Base-by-base conservation (phyloP, 1,284 basidiomycete species). In the Abortiporus biennis region DNA sequence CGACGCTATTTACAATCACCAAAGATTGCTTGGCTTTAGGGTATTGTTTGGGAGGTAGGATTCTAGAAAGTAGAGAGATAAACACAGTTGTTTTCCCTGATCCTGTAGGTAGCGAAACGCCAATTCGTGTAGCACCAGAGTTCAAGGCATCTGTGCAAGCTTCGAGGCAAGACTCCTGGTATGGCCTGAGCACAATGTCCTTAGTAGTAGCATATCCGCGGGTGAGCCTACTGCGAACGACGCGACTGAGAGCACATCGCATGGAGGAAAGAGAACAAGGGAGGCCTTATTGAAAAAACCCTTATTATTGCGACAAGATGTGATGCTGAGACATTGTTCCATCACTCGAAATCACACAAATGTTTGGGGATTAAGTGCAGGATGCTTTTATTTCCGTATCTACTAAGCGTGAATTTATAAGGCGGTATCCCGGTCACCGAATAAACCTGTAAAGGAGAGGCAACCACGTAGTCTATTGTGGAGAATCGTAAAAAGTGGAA, bases 71-170 rank as follows among this genome's bases (percentile, higher is more conserved):
- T 15, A 94, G 72, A 4, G 79, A 78, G 39, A 92, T 83, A 65
- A 94, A 98, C 45, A 94, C 87, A 1, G 89, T 90, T 1, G 94
- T 97, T 63, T 98, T 98, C 6, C 94, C 94, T 21, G 88, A 80
- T 9, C 92, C 91, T 16, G 94, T 96, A 8, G 93, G 92, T 1
- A 92, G 72, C 11, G 88, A 94, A 17, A 95, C 89, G n/a, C 93
- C 93, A 36, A 97, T 87, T 17, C 93, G 82, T 1, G 78, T 78
- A 21, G 65, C 73, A 12, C 80, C 78, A 19, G 65, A 58, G 20
- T 64, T 56, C 16, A 97, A 67, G 1, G 92, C 88, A 9, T 76
- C 71, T 2, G 85, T 67, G 56, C 93, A 96, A 3, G 88, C 78
- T 16, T 78, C 66, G 24, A 98, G 71, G 56, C 91, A 95, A n/a